Base-by-base conservation (phyloP, 2,329 filamentous ascomycete genomes). In the Didymellaceae sp. region DNA sequence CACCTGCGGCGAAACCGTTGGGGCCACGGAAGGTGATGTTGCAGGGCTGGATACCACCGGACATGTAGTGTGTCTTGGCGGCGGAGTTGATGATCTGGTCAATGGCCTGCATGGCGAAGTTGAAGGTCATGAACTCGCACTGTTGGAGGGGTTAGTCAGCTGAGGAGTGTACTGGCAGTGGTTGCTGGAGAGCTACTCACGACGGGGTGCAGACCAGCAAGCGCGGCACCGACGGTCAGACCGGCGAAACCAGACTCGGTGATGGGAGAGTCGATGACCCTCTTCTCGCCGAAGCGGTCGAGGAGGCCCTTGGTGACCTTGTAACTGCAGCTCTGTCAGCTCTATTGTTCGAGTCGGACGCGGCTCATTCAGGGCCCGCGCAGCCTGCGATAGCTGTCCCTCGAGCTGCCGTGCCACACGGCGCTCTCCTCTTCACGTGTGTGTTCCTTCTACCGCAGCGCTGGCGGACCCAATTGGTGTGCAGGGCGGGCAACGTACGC, bases 61-160 rank as follows among this genome's bases (percentile, higher is more conserved):
- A 97, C 94, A 99, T 99, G 84, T 99, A 99, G 73, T 99, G 93
- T 50, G 94, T 99, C 85, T 99, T 99, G 73, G 91, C 94, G 66
- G 83, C 94, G 40, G 93, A 97, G 86, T 99, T 99, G 86, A 99
- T 92, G 74, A 99, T 90, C 77, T 99, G 94, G 77, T 99, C 94
- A 77, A 99, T 99, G 74, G 94, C 91, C 82, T 99, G 94, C 94
- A 99, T 99, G 77, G 94, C 93, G 75, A 97, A 97, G 86, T 99
- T 99, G 86, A 96, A 97, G 71, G 94, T 99, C 94, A 99, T 99
- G 84, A 99, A 99, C 82, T 99, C 94, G 85, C 89, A 94, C 90
- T 94, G 62, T 42, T 6, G 14, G n/a, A 13, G 59, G 28, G 55
- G 61, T 67, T 47, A 59, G 58, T 14, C 5, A 13, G 26, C 26